Evolutionary conservation across 2,329 filamentous ascomycete genomes (phyloP), one percentile per base, ranked within the genome.

Genomic region (Cercospora citrullina): DNA sequence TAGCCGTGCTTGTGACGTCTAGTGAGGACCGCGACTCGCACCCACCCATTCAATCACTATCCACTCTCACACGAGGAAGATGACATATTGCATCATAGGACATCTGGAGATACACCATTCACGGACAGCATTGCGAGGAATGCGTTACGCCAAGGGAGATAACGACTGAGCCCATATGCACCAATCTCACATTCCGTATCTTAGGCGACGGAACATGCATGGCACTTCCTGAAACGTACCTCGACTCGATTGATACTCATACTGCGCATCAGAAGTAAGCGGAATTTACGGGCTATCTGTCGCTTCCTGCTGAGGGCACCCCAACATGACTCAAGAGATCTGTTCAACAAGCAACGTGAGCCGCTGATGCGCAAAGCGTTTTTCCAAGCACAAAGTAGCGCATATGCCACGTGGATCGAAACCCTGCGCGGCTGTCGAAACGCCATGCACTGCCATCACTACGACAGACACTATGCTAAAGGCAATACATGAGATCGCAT

Each of bases 1-100:
- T 63, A 63, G 45, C 30, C 60, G 51, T 63, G 59, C 18, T 58
- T 58, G 53, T 58, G 53, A 58, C 53, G 53, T 58, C 53, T 26
- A n/a, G 14, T 26, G 23, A 33, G 30, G 26, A 58, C 31, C 53
- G 53, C 53, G 26, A 30, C 53, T 58, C 16, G 45, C 45, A 23
- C 45, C 45, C n/a, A 51, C 45, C 45, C 45, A 51, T 23, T 5
- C 18, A 48, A 23, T 10, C 45, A 51, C 21, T 51, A 26, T 21
- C 45, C 21, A 51, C 45, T 23, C 12, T 23, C 18, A 26, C 45
- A 51, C 21, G 45, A 51, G 45, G 45, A 51, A 51, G 45, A 23
- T 23, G 45, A 51, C 45, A 51, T 14, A 51, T 51, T 51, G 45
- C 45, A 26, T 51, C 45, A 51, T 51, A 26, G 21, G 18, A 23